phyloP scores from a whole-genome alignment of 2,329 filamentous ascomycete species.

The Trichoderma citrinoviride region DNA sequence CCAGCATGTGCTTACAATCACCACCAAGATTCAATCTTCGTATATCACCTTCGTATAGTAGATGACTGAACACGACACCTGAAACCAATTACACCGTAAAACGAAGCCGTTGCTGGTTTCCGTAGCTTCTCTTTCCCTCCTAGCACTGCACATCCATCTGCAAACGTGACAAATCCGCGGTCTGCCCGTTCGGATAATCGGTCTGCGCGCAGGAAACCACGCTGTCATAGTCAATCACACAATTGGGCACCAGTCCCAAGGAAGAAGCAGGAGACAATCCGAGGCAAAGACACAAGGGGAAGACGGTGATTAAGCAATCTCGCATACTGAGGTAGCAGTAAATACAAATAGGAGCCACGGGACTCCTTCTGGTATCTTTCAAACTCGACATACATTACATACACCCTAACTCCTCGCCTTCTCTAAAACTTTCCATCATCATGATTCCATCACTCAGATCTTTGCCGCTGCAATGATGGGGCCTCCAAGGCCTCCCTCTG shows the following conservation, averaged over 20 bases:
- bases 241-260: not conserved
- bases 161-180: not conserved
- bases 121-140: not conserved
- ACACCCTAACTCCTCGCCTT: not conserved
- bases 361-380: constrained; percentile 12
- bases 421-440: not conserved
- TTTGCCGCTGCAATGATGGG: constrained; percentile 13
- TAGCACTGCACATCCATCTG: not conserved
- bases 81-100: not conserved
- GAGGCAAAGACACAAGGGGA: not conserved
- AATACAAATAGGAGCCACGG: not conserved
- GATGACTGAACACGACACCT: not conserved
- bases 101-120: not conserved
- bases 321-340: not conserved
- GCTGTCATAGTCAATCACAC: not conserved
- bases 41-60: not conserved
- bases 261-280: not conserved
- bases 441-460: not conserved
- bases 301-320: not conserved
- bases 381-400: not conserved
- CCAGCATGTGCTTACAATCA: not conserved
- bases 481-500: constrained; percentile 10
- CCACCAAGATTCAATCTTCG: not conserved
- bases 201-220: not conserved
- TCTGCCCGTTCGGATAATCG: not conserved